These are phyloP conservation scores for Debaryomycetaceae sp. DNA, from an alignment of 1,139 yeast genomes.

Conservation along the genomic window DNA sequence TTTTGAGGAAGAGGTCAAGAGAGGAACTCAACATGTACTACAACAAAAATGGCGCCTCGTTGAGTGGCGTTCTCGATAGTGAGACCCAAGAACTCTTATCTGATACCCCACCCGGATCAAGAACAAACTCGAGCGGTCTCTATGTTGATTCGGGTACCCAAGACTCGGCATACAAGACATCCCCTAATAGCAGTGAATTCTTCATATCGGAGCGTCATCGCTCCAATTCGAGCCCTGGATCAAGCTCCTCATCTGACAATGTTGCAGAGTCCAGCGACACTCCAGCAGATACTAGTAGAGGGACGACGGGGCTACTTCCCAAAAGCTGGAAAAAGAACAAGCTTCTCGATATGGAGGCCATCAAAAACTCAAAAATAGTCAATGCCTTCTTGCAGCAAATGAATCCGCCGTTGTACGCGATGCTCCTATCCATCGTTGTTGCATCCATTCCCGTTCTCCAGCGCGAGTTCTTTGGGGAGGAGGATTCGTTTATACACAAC, in stretches of 20 bases:
- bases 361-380: conserved; percentile 11
- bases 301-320: background rate
- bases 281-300: background rate
- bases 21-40: conserved; percentile 36
- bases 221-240: background rate
- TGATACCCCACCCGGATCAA: background rate
- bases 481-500: conserved; percentile 56
- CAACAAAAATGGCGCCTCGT: conserved; percentile 9
- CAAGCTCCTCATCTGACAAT: background rate
- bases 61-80: conserved; percentile 5
- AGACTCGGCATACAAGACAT: background rate
- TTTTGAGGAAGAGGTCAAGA: conserved; percentile 51
- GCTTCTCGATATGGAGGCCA: background rate
- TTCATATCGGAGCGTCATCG: background rate
- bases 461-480: conserved; percentile 55
- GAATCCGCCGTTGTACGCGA: conserved; percentile 96
- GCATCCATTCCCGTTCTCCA: conserved; percentile 78
- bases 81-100: conserved; percentile 4
- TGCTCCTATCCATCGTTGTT: conserved; percentile 77
- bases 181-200: background rate
- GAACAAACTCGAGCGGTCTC: background rate
- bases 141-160: background rate
- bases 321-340: background rate
- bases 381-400: conserved; percentile 47
- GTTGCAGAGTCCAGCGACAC: background rate